phyloP scores from a whole-genome alignment of 306 rosid species.

The Prunus kanzakura region DNA sequence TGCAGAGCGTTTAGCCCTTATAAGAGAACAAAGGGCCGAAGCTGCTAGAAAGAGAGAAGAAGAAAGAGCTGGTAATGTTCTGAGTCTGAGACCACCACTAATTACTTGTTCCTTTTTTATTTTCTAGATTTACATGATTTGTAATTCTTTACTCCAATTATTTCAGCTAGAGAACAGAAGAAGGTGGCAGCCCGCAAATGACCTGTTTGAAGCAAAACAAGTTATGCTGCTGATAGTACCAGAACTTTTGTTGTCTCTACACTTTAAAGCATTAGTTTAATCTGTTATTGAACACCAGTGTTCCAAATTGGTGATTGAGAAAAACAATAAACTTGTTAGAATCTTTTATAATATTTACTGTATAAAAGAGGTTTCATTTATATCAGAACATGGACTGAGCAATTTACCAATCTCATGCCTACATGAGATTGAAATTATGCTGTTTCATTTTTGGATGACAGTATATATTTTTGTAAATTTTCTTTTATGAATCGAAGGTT shows the following conservation, averaged over 20 bases:
- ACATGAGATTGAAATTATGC: not conserved
- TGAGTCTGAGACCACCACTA: not conserved
- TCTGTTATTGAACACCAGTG: not conserved
- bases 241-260: conserved; percentile 23
- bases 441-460: too few species aligned
- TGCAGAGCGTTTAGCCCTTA: conserved; percentile 79
- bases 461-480: too few species aligned
- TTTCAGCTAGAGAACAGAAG: conserved; percentile 80
- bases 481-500: too few species aligned
- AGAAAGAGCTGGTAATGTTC: conserved; percentile 68
- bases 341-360: not conserved
- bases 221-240: conserved; percentile 22
- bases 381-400: not conserved
- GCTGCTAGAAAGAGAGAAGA: conserved; percentile 88
- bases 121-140: not conserved
- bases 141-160: not conserved
- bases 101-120: not conserved
- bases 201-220: conserved; percentile 22
- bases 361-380: not conserved
- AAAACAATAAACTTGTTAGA: not conserved
- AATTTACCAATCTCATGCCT: not conserved
- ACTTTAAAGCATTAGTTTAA: not conserved
- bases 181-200: conserved; percentile 71
- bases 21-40: conserved; percentile 83
- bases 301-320: conserved; percentile 29